A percentile compares a stretch with the other conserved stretches of the same genome.
Conservation (phyloP, 1,284 basidiomycete genomes). For the Mycosarcoma maydis region DNA sequence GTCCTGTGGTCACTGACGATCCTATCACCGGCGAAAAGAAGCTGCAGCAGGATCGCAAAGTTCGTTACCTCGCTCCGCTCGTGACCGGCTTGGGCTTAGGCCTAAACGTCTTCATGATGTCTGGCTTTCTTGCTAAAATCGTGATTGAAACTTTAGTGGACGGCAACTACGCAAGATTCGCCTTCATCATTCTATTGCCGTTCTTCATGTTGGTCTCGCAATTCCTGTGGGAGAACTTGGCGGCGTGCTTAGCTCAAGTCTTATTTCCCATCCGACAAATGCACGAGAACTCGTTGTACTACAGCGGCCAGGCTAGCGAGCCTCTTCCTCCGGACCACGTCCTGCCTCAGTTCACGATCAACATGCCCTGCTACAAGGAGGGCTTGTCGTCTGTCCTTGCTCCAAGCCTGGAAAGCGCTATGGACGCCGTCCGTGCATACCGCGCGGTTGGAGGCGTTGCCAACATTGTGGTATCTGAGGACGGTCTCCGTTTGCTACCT, state of each 20-base stretch:
- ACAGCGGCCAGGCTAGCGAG: conserved; percentile 2
- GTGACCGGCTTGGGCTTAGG: neutral
- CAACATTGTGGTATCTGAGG: conserved; percentile 1
- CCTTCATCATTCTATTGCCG: neutral
- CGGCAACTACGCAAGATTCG: neutral
- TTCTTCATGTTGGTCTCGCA: conserved; percentile 3
- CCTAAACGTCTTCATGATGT: conserved; percentile 2
- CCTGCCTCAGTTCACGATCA: conserved; percentile 1
- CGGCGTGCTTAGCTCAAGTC: neutral
- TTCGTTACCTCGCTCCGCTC: neutral
- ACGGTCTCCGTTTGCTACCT: neutral
- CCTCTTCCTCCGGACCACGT: neutral
- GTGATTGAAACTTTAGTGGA: neutral
- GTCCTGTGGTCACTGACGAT: neutral
- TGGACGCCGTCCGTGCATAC: conserved; percentile 1
- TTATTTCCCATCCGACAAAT: conserved; percentile 1
- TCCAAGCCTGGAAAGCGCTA: neutral
- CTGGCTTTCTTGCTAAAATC: neutral
- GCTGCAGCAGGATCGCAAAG: neutral
- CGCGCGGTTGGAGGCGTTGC: neutral
- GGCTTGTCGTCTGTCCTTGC: neutral
- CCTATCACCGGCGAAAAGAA: neutral
- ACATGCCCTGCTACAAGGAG: conserved; percentile 5
- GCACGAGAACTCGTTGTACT: conserved; percentile 2
- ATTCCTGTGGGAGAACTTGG: conserved; percentile 1